phyloP scores from a whole-genome alignment of 23 red algal genomes.

The Gracilaria caudata region DNA sequence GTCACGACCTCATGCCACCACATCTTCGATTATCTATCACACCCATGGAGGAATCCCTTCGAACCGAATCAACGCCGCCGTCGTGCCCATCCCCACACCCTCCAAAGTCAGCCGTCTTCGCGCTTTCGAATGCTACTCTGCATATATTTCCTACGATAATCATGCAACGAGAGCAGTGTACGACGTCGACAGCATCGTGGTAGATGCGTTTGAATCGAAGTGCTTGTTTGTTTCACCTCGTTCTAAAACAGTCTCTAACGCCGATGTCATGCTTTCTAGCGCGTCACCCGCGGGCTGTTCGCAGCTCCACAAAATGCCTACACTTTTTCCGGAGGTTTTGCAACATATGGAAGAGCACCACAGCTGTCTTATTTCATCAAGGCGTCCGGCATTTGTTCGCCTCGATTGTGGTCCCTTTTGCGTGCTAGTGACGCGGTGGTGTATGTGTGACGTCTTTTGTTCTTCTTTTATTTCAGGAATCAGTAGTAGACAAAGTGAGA shows the following conservation, averaged over 20 bases:
- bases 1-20: background rate
- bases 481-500: slow-evolving; percentile 37
- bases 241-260: background rate
- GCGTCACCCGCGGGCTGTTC: background rate
- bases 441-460: background rate
- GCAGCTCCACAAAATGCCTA: slow-evolving; percentile 10
- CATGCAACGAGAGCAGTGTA: background rate
- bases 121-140: slow-evolving; percentile 21
- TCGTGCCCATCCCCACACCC: background rate
- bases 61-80: background rate
- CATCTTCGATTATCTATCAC: background rate
- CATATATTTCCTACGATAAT: slow-evolving; percentile 11
- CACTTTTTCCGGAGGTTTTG: slow-evolving; percentile 19
- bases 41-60: background rate
- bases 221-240: background rate
- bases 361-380: background rate
- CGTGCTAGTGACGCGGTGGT: background rate
- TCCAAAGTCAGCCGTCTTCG: background rate
- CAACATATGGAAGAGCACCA: slow-evolving; percentile 1
- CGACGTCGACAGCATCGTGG: background rate
- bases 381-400: too few relatives aligned
- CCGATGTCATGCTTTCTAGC: background rate
- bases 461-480: background rate
- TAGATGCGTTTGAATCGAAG: background rate
- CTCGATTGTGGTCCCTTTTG: background rate